These are phyloP conservation scores for Pestalotiopsis sp. DNA, from an alignment of 2,329 filamentous ascomycete species.

Conservation along the genomic window DNA sequence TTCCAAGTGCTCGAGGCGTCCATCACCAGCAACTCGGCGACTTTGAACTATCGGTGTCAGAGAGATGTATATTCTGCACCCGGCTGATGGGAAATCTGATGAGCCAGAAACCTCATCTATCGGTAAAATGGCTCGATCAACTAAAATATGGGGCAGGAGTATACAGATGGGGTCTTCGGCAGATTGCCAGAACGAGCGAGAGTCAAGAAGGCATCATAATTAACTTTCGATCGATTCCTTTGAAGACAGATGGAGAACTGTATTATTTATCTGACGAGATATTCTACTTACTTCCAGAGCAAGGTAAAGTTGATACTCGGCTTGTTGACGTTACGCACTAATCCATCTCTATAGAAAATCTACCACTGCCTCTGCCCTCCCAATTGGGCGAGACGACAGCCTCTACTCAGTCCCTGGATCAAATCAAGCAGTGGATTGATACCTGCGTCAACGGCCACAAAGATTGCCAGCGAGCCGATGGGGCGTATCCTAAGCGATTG, in stretches of 20 bases:
- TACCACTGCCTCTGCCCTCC: not conserved
- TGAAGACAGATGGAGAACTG: not conserved
- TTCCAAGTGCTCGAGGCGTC: not conserved
- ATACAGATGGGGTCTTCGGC: not conserved
- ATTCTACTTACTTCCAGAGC: not conserved
- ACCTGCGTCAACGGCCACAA: not conserved
- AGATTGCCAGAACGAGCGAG: not conserved
- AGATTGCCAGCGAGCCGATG: not conserved
- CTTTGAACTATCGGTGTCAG: not conserved
- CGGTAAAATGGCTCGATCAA: not conserved
- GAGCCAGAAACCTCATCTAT: not conserved
- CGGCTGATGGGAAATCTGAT: not conserved
- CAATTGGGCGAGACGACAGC: not conserved
- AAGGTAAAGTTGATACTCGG: not conserved
- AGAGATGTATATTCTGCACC: not conserved
- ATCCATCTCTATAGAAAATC: not conserved
- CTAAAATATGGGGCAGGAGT: not conserved
- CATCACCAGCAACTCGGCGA: not conserved
- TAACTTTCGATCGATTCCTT: not conserved
- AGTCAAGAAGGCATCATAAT: not conserved
- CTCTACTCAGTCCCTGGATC: not conserved
- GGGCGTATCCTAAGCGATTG: not conserved
- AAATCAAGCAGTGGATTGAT: not conserved
- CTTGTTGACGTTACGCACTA: not conserved
- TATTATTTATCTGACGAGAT: not conserved